Base-by-base conservation (phyloP, 805 yeast species). In the Yamadazyma philogaea region DNA sequence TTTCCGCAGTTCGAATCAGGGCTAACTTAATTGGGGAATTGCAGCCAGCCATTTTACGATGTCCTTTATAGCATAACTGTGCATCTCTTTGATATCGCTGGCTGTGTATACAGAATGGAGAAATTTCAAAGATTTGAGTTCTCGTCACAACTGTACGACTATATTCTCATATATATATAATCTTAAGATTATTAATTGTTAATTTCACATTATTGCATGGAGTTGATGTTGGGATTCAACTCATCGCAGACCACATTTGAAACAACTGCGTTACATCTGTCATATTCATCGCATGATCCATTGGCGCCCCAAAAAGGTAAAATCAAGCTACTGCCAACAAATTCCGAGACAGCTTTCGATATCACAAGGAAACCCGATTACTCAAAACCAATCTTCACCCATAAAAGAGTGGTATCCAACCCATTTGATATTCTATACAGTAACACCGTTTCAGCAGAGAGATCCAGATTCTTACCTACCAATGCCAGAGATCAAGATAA, bases 391-490 rank as follows among this genome's bases (percentile, higher is more conserved):
- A 26, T 22, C 14, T 39, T 42, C 19, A 22, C 40, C 24, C 48
- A 48, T 22, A 48, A 46, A 35, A 37, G 59, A 33, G 42, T 48
- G 7, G 40, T 44, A 7, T 56, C 61, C 2, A 60, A 61, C 33
- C 66, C 66, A 2, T 61, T 63, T 41, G 66, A 58, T 15, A 45
- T 60, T 16, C 30, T 63, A 3, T 63, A 60, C 37, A 51, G 36
- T 41, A 16, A 26, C n/a, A 28, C 28, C 16, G 33, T 40, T 12
- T 41, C 35, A 11, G 30, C 43, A 6, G 31, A 38, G 14, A 39
- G n/a, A n/a, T n/a, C n/a, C n/a, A n/a, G n/a, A n/a, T n/a, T n/a
- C 21, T 26, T 39, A 4, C 44, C 22, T n/a, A 30, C 17, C 11
- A 17, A 36, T 34, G 42, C 30, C 2, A 31, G 34, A 32, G 32